A percentile compares a stretch with the other conserved stretches of the same genome.
These are phyloP conservation scores for Plasmodium inui DNA, from an alignment of 169 alveolate species.

Conservation along the genomic window DNA sequence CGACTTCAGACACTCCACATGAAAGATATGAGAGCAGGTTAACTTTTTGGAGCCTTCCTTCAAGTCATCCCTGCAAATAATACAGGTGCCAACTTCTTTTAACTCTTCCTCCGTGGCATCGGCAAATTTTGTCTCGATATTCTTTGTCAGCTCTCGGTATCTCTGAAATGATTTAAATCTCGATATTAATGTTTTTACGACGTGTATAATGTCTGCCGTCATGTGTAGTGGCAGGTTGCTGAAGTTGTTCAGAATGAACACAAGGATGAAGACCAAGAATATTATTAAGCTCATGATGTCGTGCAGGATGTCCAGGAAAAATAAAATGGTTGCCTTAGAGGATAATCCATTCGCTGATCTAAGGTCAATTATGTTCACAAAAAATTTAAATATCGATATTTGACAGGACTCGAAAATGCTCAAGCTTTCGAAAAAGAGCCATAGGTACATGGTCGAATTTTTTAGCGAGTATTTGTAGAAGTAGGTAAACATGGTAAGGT, in stretches of 20 bases:
- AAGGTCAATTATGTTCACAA: conserved; percentile 76
- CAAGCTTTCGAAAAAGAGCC: conserved; percentile 88
- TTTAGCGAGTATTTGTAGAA: conserved; percentile 78
- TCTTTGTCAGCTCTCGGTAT: conserved; percentile 76
- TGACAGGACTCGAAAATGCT: conserved; percentile 76
- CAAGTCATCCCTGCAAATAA: conserved; percentile 89
- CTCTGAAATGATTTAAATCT: conserved; percentile 77
- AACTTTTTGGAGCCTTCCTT: conserved; percentile 86
- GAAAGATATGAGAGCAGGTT: conserved; percentile 91
- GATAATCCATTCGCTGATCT: conserved; percentile 77
- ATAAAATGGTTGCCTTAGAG: conserved; percentile 79
- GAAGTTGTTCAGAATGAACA: conserved; percentile 88
- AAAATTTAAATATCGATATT: conserved; percentile 75
- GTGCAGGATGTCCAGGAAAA: conserved; percentile 81
- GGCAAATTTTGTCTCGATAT: conserved; percentile 80
- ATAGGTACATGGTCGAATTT: conserved; percentile 87
- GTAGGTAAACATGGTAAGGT: conserved; percentile 74
- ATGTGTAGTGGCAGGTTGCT: conserved; percentile 88
- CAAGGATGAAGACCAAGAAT: conserved; percentile 76
- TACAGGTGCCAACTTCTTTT: conserved; percentile 88
- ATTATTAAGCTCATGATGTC: conserved; percentile 77
- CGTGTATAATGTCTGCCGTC: conserved; percentile 90
- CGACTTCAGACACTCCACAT: conserved; percentile 86
- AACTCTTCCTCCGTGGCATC: conserved; percentile 88
- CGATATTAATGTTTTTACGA: conserved; percentile 73